Base-by-base conservation (phyloP, 2,329 filamentous ascomycete species). In the Myriosclerotinia curreyana region DNA sequence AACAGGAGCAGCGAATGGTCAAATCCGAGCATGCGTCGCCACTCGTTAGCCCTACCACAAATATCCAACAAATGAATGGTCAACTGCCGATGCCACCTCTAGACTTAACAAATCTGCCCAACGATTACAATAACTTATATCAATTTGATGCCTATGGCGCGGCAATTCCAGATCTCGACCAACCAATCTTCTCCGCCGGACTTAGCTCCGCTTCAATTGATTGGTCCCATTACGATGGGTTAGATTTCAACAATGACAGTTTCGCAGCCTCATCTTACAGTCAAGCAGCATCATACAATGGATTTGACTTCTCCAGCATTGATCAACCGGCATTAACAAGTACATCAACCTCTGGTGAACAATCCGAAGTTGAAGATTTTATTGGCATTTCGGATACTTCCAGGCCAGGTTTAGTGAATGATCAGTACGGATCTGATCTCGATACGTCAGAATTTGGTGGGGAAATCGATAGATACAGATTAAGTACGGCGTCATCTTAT, bases 291-390 rank as follows among this genome's bases (percentile, higher is more conserved):
- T 81, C 81, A 71, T 83, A 82, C 71, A 80, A 78, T 67, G 80
- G 80, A 46, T 82, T 81, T 68, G 83, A 84, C 61, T 83, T 81
- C 67, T 79, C 75, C 69, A 81, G 79, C 67, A 82, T 79, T n/a
- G 83, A 84, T 71, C 82, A 82, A 67, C 79, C 82, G 36, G 78
- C 82, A 56, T 74, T 87, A 70, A 82, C 84, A 66, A 80, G 79
- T 59, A 83, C 82, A 1, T 85, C 84, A 12, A 87, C 84, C 11
- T 89, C 86, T 15, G 86, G 86, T 44, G 86, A 89, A 66, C 85
- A 88, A 11, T 88, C 86, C 12, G 86, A 88, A 72, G 84, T 85
- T 6, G 86, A 88, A 66, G 86, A 88, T 68, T 81, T 82, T 58
- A 74, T 77, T 31, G 75, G 76, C 28, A 75, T 78, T 49, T 76